Evolutionary conservation across 2,329 filamentous ascomycete species (phyloP), one percentile per base, ranked within the genome.

Genomic region (Pseudocercospora cruenta): DNA sequence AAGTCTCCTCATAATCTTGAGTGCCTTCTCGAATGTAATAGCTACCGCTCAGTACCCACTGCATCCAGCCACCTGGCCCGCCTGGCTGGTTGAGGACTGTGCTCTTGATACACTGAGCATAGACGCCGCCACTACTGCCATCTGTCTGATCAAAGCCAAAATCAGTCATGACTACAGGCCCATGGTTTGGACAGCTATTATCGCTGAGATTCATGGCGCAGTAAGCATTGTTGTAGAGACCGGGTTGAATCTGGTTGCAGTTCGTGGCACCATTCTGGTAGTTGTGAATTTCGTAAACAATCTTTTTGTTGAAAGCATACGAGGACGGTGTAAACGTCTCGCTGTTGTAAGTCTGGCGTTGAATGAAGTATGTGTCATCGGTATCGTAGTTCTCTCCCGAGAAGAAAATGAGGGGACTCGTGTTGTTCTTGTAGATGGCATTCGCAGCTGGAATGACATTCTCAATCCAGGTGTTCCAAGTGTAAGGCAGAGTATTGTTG

Each of bases 241-340:
- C 82, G 81, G 55, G 78, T 75, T 67, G 80, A 76, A n/a, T 86
- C 88, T 72, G 78, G 81, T 1, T 75, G 28, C 55, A 60, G 21
- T 43, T 49, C 4, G 16, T 24, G 7, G 49, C 39, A 7, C 31
- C 81, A 69, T 81, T 86, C 66, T 86, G 79, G 75, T 89, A 89
- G 77, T 86, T 88, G 80, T 89, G 87, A 5, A 88, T 78, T 75
- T 89, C 87, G 2, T 88, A 80, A 10, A 87, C 86, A 0, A 88
- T 79, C 78, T 88, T 88, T 71, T 63, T 63, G 24, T 59, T 63
- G 73, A 83, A 86, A 0, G 78, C 68, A 69, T 87, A 88, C 70
- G 85, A 82, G 14, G 71, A 71, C 77, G 22, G 85, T 60, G 71
- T 76, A 82, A 7, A 88, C 79, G 62, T 82, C 16, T 83, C 80